These are phyloP conservation scores for Solanum pinnatisectum DNA, from an alignment of 257 asterid genomes.

Conservation along the genomic window DNA sequence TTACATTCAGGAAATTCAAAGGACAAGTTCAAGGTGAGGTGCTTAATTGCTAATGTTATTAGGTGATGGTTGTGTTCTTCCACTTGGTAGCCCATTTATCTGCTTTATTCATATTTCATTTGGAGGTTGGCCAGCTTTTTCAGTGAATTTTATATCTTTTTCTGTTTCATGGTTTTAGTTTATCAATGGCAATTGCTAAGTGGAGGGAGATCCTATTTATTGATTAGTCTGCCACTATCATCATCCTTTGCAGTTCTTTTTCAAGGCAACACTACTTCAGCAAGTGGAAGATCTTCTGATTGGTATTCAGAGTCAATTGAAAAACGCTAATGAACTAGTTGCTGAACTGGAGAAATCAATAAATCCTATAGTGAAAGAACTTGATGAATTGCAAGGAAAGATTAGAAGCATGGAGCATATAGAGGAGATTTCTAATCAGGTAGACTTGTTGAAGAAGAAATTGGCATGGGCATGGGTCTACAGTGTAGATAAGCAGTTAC, in stretches of 20 bases:
- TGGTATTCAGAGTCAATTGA: constrained; percentile 51
- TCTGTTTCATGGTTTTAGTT: constrained; percentile 3
- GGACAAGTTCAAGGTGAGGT: constrained; percentile 81
- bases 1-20: constrained; percentile 80
- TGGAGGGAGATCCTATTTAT: not conserved
- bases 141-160: not conserved
- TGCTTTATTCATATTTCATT: not conserved
- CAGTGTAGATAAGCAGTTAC: constrained; percentile 55
- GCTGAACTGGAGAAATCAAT: constrained; percentile 62
- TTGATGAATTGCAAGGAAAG: constrained; percentile 73
- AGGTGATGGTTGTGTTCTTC: not conserved
- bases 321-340: constrained; percentile 53
- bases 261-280: constrained; percentile 95
- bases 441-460: constrained; percentile 54
- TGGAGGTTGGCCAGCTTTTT: not conserved
- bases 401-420: constrained; percentile 73
- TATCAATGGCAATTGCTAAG: constrained; percentile 5
- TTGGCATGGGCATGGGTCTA: constrained; percentile 95
- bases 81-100: not conserved
- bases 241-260: constrained; percentile 62
- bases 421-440: constrained; percentile 70
- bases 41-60: not conserved
- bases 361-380: constrained; percentile 63
- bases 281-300: constrained; percentile 70
- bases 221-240: constrained; percentile 1